A percentile compares a stretch with the other conserved stretches of the same genome.
These are phyloP conservation scores for Chaetomium cochliodes DNA, from an alignment of 495 filamentous ascomycete species.

Conservation along the genomic window DNA sequence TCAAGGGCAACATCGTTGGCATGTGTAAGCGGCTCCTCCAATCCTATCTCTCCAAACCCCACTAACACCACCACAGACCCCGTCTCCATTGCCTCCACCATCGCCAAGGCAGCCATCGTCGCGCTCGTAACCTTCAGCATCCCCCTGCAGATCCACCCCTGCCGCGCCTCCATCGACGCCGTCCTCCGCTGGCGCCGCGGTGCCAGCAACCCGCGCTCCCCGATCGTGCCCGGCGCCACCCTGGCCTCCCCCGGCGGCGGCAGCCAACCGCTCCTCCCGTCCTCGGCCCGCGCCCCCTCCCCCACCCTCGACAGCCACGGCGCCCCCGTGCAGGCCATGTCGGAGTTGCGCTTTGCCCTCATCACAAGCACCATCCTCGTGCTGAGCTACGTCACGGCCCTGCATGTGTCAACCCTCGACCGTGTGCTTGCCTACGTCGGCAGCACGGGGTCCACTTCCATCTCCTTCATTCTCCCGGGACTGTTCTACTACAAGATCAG, in stretches of 20 bases:
- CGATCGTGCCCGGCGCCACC: constrained; percentile 30
- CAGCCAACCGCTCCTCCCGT: constrained; percentile 43
- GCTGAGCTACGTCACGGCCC: constrained; percentile 78
- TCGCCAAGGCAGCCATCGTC: constrained; percentile 92
- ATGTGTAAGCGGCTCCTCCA: constrained; percentile 62
- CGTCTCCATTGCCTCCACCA: constrained; percentile 77
- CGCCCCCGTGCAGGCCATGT: constrained; percentile 56
- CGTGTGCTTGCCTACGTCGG: constrained; percentile 93
- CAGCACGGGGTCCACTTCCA: constrained; percentile 87
- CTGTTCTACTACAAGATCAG: constrained; percentile 98
- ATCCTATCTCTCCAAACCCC: background rate
- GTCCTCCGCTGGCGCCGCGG: constrained; percentile 88
- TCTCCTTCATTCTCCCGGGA: constrained; percentile 94
- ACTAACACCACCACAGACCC: constrained; percentile 50
- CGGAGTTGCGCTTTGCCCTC: constrained; percentile 82
- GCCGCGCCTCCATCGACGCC: constrained; percentile 87
- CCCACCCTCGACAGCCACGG: constrained; percentile 40
- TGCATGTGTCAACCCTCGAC: constrained; percentile 86
- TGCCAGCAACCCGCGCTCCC: constrained; percentile 73
- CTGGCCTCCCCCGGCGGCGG: constrained; percentile 27
- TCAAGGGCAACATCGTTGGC: constrained; percentile 85
- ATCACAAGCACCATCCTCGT: constrained; percentile 85
- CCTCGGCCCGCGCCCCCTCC: constrained; percentile 27
- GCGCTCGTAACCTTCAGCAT: constrained; percentile 96
- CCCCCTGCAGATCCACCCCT: constrained; percentile 92